phyloP scores from a whole-genome alignment of 495 filamentous ascomycete genomes.

The Sordaria brevicollis region DNA sequence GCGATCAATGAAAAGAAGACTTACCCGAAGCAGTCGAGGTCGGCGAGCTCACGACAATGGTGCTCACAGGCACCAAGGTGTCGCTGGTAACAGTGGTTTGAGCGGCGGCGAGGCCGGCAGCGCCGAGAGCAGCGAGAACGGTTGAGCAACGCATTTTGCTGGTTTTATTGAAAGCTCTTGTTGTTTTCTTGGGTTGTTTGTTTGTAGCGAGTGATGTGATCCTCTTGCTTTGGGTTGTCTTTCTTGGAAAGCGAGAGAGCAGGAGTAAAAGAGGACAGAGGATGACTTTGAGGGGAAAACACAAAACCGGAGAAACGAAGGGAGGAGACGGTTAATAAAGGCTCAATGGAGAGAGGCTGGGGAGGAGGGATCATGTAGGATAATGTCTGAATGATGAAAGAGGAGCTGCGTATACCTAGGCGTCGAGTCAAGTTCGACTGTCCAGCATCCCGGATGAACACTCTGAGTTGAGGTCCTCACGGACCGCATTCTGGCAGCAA shows the following conservation, averaged over 20 bases:
- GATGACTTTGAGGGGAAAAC: not conserved
- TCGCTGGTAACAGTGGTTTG: not conserved
- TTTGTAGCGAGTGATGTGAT: not conserved
- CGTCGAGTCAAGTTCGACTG: not conserved
- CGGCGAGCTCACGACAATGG: not conserved
- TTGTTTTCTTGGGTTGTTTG: not conserved
- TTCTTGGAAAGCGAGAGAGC: not conserved
- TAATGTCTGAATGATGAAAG: not conserved
- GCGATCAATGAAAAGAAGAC: not conserved
- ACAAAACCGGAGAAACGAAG: not conserved
- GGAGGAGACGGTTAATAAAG: not conserved
- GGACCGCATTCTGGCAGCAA: not conserved
- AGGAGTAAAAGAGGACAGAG: not conserved
- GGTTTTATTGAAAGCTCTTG: not conserved
- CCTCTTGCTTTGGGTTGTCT: not conserved
- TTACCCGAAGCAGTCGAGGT: not conserved
- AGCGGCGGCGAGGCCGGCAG: not conserved
- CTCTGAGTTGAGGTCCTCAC: not conserved
- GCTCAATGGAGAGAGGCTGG: not conserved
- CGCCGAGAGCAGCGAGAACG: not conserved
- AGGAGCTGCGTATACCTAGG: not conserved
- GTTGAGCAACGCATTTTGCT: not conserved
- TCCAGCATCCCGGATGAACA: not conserved
- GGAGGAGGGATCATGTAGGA: not conserved
- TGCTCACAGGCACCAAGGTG: too few relatives aligned